Conservation (phyloP, 1,284 basidiomycete genomes). For the Hortiboletus rubellus region DNA sequence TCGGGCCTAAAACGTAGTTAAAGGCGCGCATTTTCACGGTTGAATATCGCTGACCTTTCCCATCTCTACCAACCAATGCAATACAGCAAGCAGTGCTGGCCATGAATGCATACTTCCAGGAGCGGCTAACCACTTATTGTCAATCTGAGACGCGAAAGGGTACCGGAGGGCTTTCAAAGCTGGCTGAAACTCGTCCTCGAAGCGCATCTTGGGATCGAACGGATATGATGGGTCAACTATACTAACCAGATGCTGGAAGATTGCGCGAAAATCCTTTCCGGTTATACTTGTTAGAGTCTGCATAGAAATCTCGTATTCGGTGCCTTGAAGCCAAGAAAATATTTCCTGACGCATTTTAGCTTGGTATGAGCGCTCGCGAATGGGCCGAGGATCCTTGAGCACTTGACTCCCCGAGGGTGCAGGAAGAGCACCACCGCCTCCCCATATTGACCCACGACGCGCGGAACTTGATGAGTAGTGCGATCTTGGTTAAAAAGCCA, state of each 20-base stretch:
- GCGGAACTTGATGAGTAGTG: slow-evolving; percentile 45
- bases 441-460: slow-evolving; percentile 69
- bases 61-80: slow-evolving; percentile 86
- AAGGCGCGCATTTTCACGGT: neutral
- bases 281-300: slow-evolving; percentile 72
- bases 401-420: slow-evolving; percentile 51
- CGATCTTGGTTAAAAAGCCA: slow-evolving; percentile 7
- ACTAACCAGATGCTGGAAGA: slow-evolving; percentile 78
- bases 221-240: slow-evolving; percentile 68
- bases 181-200: slow-evolving; percentile 81
- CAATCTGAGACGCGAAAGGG: slow-evolving; percentile 70
- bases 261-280: slow-evolving; percentile 77
- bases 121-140: slow-evolving; percentile 80
- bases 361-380: slow-evolving; percentile 73
- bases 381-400: slow-evolving; percentile 69
- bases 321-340: slow-evolving; percentile 60
- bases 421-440: slow-evolving; percentile 45
- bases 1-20: slow-evolving; percentile 33
- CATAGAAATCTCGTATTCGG: slow-evolving; percentile 64
- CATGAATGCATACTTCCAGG: slow-evolving; percentile 84
- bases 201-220: slow-evolving; percentile 54
- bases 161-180: slow-evolving; percentile 75
- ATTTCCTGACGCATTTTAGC: slow-evolving; percentile 75
- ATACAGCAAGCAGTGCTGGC: slow-evolving; percentile 77
- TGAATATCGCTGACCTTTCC: slow-evolving; percentile 57